Evolutionary conservation across 2,329 filamentous ascomycete species (phyloP).

Genomic region (Colletotrichum sp.): DNA sequence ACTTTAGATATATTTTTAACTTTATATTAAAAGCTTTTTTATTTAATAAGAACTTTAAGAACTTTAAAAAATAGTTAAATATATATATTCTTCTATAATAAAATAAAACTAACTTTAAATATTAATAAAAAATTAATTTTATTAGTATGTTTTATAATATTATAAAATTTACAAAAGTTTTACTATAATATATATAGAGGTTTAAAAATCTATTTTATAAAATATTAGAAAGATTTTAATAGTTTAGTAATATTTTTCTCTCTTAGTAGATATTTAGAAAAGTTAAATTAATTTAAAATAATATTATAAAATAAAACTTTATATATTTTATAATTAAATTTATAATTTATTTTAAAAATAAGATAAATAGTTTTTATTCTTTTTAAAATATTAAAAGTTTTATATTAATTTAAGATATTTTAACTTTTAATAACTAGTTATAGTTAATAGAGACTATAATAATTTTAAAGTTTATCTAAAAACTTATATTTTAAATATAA

Average conservation of each 20-base stretch:
- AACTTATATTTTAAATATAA: neutral
- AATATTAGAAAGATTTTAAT: too few species aligned
- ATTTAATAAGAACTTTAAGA: neutral
- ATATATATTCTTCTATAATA: neutral
- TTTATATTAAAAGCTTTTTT: neutral
- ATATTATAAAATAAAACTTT: neutral
- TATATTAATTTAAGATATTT: neutral
- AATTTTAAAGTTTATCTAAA: neutral
- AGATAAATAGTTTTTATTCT: too few species aligned
- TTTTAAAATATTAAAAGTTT: neutral
- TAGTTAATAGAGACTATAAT: neutral
- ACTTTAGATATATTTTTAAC: neutral
- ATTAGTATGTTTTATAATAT: neutral
- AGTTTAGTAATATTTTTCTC: neutral
- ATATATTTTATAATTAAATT: neutral
- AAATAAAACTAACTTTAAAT: neutral
- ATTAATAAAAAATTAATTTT: neutral
- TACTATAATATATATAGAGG: neutral
- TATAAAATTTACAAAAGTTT: neutral
- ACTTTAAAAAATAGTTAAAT: neutral
- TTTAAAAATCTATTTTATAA: too few species aligned
- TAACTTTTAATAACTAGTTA: neutral
- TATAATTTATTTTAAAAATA: neutral
- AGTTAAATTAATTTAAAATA: neutral
- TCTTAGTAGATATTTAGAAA: neutral